Percentiles rank a stretch among this genome's conserved stretches.
These are phyloP conservation scores for Anastatica hierochuntica DNA, from an alignment of 345 rosid species.

Conservation along the genomic window DNA sequence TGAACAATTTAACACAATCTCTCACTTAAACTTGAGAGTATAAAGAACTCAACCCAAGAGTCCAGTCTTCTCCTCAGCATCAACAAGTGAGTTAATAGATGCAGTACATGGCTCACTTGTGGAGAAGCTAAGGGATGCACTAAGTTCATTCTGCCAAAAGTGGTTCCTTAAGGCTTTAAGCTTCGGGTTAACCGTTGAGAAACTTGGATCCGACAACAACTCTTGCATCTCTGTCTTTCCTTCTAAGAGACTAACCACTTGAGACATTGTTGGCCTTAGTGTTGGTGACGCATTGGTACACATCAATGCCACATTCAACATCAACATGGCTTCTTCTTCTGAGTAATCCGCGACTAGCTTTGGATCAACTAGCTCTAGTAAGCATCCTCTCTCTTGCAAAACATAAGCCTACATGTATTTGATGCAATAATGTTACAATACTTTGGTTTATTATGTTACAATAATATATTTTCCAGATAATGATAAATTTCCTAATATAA, in stretches of 20 bases:
- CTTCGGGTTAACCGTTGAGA: slow-evolving; percentile 51
- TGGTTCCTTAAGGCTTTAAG: slow-evolving; percentile 58
- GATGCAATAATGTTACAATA: not conserved
- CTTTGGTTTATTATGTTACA: not conserved
- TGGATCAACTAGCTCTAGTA: slow-evolving; percentile 60
- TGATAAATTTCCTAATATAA: no score
- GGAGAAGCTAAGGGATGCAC: slow-evolving; percentile 45
- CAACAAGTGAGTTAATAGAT: slow-evolving; percentile 21
- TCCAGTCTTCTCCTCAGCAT: slow-evolving; percentile 26
- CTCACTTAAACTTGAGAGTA: not conserved
- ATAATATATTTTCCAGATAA: no score
- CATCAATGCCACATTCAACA: slow-evolving; percentile 69
- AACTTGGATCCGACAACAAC: slow-evolving; percentile 60
- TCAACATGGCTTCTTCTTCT: slow-evolving; percentile 58
- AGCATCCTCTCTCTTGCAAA: slow-evolving; percentile 57
- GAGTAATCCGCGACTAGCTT: slow-evolving; percentile 42
- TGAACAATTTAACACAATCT: not conserved
- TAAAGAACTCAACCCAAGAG: slow-evolving; percentile 21
- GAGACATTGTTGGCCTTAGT: slow-evolving; percentile 84
- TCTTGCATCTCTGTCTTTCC: slow-evolving; percentile 66
- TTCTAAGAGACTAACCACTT: slow-evolving; percentile 74
- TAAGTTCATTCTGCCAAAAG: slow-evolving; percentile 65
- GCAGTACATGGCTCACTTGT: slow-evolving; percentile 22
- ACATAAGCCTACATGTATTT: slow-evolving; percentile 51
- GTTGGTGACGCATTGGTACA: slow-evolving; percentile 81